Base-by-base conservation (phyloP, 2,329 filamentous ascomycete species). In the Fusarium sp. region DNA sequence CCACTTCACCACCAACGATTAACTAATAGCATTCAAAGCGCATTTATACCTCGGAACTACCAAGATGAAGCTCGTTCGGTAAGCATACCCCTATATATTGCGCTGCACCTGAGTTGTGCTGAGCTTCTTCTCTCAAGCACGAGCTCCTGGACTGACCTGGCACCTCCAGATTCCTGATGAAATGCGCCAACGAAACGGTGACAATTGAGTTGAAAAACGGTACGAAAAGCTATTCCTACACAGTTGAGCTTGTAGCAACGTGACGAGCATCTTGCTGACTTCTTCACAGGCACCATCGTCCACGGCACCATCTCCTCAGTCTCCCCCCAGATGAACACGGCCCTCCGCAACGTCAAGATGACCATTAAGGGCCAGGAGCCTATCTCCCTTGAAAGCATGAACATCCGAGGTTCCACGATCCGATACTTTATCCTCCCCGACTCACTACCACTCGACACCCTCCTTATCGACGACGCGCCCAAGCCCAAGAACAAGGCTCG, bases 401-500 rank as follows among this genome's bases (percentile, higher is more conserved):
- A 96, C 81, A 91, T 99, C 68, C 92, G 95, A 69, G 95, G 95
- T 72, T 96, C 91, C 61, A 97, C 93, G 19, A 96, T 99, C 77
- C 89, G 95, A 78, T 97, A 97, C 81, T 94, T 91, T 77, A 97
- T 99, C 76, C 89, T 99, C 10, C 95, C 95, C 53, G 95, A 99
- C 81, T 95, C 91, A 64, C 85, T 99, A 72, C 94, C 94, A 35
- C 86, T 99, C 66, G 95, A 99, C 78, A 97, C 94, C 36, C 85
- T 99, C 49, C 85, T 99, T 62, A 93, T 99, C 70, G 95, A 99
- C 77, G 95, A 99, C 79, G 88, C 92, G 72, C 93, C 94, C 47
- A 99, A 99, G 84, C 94, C 95, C 61, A 98, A 98, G 90, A 99
- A 99, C 82, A 99, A 99, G 88, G 94, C 95, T 25, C 88, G 94